A percentile compares a stretch with the other conserved stretches of the same genome.
Evolutionary conservation across 2,329 filamentous ascomycete species (phyloP).

Genomic region (Sporothrix curviconia): DNA sequence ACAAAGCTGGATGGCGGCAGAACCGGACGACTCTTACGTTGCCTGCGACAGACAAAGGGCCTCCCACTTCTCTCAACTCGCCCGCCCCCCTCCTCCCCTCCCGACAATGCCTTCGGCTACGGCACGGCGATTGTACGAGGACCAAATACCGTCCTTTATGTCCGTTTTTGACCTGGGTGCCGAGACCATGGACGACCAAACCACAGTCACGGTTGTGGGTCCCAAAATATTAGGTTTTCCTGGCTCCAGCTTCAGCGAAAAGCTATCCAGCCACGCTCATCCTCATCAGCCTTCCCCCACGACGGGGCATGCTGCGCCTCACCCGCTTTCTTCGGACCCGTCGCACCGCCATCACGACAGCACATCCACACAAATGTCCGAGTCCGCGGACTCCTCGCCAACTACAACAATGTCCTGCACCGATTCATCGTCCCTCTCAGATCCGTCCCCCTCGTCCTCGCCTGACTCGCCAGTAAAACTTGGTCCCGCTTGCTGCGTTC

Average conservation of each 20-base stretch:
- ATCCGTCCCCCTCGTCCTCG: conserved; percentile 85
- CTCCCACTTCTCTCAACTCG: background rate
- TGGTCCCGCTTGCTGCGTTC: conserved; percentile 65
- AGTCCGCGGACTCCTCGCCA: conserved; percentile 88
- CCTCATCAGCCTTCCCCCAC: conserved; percentile 18
- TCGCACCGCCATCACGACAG: conserved; percentile 68
- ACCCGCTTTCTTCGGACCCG: conserved; percentile 37
- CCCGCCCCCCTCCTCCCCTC: background rate
- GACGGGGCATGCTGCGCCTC: conserved; percentile 6
- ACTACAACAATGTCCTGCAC: conserved; percentile 91
- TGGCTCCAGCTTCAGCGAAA: conserved; percentile 33
- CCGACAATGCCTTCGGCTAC: conserved; percentile 56
- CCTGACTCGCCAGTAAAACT: conserved; percentile 79
- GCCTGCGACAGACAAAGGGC: background rate
- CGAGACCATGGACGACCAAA: conserved; percentile 47
- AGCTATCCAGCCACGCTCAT: conserved; percentile 26
- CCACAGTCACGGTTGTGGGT: conserved; percentile 48
- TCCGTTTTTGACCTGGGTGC: conserved; percentile 64
- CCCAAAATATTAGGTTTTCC: conserved; percentile 43
- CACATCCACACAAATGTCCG: conserved; percentile 70
- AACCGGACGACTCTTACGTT: background rate
- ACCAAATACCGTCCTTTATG: conserved; percentile 70
- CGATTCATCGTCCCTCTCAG: conserved; percentile 82
- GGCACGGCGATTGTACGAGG: conserved; percentile 56
- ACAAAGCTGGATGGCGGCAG: conserved; percentile 7